phyloP scores from a whole-genome alignment of 768 basidiomycete species.

The Sporobolomyces phaffii region DNA sequence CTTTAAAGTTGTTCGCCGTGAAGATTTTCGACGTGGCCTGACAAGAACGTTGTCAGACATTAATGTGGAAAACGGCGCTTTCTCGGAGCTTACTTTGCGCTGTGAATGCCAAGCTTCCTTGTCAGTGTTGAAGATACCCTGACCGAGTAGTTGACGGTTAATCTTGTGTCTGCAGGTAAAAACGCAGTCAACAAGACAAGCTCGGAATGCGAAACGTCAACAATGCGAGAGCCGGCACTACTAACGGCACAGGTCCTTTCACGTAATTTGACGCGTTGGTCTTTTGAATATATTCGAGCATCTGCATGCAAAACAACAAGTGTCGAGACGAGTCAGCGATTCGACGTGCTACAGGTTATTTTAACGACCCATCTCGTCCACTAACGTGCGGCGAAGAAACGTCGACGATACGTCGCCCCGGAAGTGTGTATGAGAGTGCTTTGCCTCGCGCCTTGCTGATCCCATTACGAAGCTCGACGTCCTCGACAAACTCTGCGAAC shows the following conservation, averaged over 20 bases:
- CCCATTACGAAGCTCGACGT: too few species aligned
- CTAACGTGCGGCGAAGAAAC: neutral
- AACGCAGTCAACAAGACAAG: too few species aligned
- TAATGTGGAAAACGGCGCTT: too few species aligned
- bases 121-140: conserved; percentile 10
- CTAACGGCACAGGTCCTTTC: conserved; percentile 2
- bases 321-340: neutral
- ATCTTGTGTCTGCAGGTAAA: neutral
- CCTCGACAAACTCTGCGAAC: too few species aligned
- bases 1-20: conserved; percentile 9
- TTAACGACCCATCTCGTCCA: too few species aligned
- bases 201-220: neutral
- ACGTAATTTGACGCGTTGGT: conserved; percentile 13
- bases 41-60: too few species aligned
- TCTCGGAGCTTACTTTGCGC: neutral
- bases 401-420: conserved; percentile 5
- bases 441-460: neutral
- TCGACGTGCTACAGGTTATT: too few species aligned
- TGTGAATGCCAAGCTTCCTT: neutral
- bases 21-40: conserved; percentile 15
- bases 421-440: neutral
- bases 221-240: neutral
- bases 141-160: neutral
- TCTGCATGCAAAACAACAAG: neutral
- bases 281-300: conserved; percentile 21